phyloP scores from a whole-genome alignment of 441 rosid genomes.

The Mallotus repandus region DNA sequence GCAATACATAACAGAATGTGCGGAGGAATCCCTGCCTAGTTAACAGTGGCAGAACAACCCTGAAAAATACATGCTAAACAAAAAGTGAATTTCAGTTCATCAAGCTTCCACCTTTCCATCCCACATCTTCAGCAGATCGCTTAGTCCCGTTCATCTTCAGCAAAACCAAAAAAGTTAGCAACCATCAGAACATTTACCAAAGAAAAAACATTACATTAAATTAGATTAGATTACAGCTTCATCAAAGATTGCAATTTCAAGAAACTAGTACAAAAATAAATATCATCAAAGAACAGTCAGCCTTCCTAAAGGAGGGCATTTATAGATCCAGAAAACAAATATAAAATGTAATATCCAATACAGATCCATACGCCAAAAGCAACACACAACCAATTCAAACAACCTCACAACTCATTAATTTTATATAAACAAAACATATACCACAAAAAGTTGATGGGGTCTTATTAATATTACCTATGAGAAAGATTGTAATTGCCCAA shows the following conservation, averaged over 20 bases:
- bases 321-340: too few species aligned
- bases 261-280: too few species aligned
- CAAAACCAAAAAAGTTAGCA: too few species aligned
- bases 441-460: background rate
- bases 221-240: too few species aligned
- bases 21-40: constrained; percentile 59
- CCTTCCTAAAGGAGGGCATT: too few species aligned
- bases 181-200: too few species aligned
- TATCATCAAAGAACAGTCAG: background rate
- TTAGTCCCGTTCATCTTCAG: too few species aligned
- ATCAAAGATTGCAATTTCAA: too few species aligned
- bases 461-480: constrained; percentile 42
- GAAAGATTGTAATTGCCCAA: constrained; percentile 65
- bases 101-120: too few species aligned
- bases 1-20: constrained; percentile 52
- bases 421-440: background rate
- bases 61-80: constrained; percentile 7
- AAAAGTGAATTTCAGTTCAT: background rate
- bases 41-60: constrained; percentile 59
- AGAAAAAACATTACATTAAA: too few species aligned
- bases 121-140: too few species aligned
- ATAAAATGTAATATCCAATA: background rate
- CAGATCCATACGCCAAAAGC: background rate
- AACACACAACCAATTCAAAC: background rate
- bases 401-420: background rate